Conservation (phyloP, 495 filamentous ascomycete species). For the Trichoderma virens region DNA sequence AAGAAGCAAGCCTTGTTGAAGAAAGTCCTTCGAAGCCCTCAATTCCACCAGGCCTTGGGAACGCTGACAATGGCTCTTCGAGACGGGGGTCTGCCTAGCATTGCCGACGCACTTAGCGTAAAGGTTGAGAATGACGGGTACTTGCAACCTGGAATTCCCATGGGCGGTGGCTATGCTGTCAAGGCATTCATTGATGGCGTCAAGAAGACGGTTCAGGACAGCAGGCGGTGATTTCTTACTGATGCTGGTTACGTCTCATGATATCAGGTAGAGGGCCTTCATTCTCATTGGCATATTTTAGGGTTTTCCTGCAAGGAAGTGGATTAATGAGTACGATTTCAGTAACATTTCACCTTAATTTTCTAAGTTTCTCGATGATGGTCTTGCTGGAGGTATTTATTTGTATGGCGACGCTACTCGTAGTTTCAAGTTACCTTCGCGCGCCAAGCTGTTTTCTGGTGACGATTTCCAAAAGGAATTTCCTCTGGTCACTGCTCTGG, state of each 20-base stretch:
- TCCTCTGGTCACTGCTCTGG: too few species aligned
- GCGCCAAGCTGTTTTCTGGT: too few species aligned
- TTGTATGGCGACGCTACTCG: too few species aligned
- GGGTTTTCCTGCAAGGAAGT: too few species aligned
- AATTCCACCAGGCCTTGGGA: constrained; percentile 78
- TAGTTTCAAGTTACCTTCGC: too few species aligned
- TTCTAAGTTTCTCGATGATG: too few species aligned
- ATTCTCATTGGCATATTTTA: too few species aligned
- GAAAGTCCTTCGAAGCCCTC: constrained; percentile 81
- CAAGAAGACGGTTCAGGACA: constrained; percentile 61
- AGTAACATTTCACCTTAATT: too few species aligned
- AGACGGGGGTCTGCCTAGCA: constrained; percentile 85
- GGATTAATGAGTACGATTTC: too few species aligned
- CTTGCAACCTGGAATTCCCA: constrained; percentile 64
- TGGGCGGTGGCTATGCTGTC: constrained; percentile 84
- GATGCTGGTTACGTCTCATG: neutral
- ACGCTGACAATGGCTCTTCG: constrained; percentile 80
- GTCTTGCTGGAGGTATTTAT: too few species aligned
- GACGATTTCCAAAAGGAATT: too few species aligned
- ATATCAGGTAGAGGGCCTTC: neutral
- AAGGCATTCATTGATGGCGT: constrained; percentile 86
- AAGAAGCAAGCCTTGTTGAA: constrained; percentile 78
- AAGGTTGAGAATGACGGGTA: constrained; percentile 75
- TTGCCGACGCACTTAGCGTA: constrained; percentile 78
- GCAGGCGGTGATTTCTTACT: neutral